Conservation (phyloP, 2,329 filamentous ascomycete species). For the Fusarium chaquense region DNA sequence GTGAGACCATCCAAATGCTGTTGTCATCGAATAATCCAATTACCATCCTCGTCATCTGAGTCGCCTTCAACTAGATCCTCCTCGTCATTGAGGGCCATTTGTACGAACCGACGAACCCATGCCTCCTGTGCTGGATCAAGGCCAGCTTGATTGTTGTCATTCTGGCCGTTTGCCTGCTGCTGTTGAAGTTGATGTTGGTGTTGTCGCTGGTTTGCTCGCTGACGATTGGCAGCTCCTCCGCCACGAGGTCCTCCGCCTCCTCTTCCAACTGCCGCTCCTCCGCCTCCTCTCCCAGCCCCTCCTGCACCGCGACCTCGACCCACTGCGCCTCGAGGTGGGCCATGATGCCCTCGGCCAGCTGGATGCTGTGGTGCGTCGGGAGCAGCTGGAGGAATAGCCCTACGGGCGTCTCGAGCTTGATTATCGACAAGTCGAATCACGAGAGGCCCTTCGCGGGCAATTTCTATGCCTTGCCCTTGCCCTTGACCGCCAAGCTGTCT, state of each 20-base stretch:
- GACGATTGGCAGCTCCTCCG: constrained; percentile 40
- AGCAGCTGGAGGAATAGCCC: constrained; percentile 48
- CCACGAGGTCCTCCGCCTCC: constrained; percentile 47
- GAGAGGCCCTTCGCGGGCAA: constrained; percentile 69
- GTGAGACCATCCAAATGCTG: neutral
- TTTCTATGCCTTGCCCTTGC: constrained; percentile 54
- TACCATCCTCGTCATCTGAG: constrained; percentile 51
- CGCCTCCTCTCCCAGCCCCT: constrained; percentile 36
- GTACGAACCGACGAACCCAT: constrained; percentile 67
- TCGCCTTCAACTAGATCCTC: constrained; percentile 64
- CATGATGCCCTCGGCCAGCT: constrained; percentile 47
- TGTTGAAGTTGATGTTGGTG: constrained; percentile 35
- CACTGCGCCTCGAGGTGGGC: constrained; percentile 37
- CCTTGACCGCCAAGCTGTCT: constrained; percentile 47
- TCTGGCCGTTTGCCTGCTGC: constrained; percentile 46
- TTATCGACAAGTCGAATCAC: constrained; percentile 65
- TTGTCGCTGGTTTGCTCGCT: constrained; percentile 42
- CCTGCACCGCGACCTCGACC: constrained; percentile 43
- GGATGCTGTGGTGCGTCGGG: constrained; percentile 48
- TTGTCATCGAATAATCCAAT: constrained; percentile 46
- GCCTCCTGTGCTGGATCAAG: constrained; percentile 62
- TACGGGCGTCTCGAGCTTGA: constrained; percentile 48
- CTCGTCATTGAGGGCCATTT: constrained; percentile 65
- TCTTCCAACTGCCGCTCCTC: constrained; percentile 38
- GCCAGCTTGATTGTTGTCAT: constrained; percentile 45